Evolutionary conservation across 164 flowering plant genomes (phyloP).

Genomic region (Brasenia schreberi): DNA sequence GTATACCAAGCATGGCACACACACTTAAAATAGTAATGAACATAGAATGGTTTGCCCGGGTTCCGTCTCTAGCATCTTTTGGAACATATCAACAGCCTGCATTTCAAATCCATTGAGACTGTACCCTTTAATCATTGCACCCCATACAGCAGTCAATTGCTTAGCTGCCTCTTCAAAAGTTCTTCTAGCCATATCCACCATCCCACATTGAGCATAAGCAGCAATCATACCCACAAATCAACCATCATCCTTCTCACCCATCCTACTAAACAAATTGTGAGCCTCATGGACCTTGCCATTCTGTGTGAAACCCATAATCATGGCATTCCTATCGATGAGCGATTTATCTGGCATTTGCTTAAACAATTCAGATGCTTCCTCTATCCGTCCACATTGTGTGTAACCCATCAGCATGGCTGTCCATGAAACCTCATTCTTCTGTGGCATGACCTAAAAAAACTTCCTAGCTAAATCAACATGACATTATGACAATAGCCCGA

Average conservation of each 20-base stretch:
- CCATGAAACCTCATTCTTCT: constrained; percentile 74
- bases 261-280: constrained; percentile 31
- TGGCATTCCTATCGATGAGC: constrained; percentile 44
- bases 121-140: constrained; percentile 32
- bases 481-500: constrained; percentile 53
- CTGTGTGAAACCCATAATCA: constrained; percentile 51
- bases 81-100: constrained; percentile 45
- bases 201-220: constrained; percentile 17
- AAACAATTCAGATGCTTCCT: constrained; percentile 55
- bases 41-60: constrained; percentile 36
- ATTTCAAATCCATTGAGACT: constrained; percentile 47
- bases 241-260: constrained; percentile 18
- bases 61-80: constrained; percentile 34
- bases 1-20: constrained; percentile 55
- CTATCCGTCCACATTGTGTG: constrained; percentile 43
- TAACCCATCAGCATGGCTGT: constrained; percentile 70
- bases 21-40: constrained; percentile 50
- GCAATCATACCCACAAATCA: constrained; percentile 56
- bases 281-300: constrained; percentile 44
- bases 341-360: constrained; percentile 53
- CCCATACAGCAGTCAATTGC: neutral
- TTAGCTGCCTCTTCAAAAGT: constrained; percentile 14
- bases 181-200: constrained; percentile 11
- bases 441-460: constrained; percentile 84
- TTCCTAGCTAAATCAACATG: constrained; percentile 56